Percentiles rank a stretch among this genome's conserved stretches.
phyloP scores from a whole-genome alignment of 192 early-diverging fungal species.

The Coemansia biformis region DNA sequence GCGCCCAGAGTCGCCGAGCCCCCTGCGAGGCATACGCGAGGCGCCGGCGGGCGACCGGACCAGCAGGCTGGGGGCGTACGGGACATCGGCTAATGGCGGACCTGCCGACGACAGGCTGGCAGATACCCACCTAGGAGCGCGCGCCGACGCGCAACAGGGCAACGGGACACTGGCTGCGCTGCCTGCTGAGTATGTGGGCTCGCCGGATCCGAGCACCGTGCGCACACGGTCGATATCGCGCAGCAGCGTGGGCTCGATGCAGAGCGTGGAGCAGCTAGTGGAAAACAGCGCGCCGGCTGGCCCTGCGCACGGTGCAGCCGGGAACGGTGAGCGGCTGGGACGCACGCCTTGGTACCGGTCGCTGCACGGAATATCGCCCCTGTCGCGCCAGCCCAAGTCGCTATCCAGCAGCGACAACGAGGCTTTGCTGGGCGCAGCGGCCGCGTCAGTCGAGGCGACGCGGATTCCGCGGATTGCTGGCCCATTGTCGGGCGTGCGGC shows the following conservation, averaged over 20 bases:
- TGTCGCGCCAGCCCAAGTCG: constrained; percentile 40
- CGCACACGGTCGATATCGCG: constrained; percentile 38
- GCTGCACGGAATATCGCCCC: constrained; percentile 42
- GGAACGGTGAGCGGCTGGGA: constrained; percentile 11
- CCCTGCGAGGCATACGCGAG: not conserved
- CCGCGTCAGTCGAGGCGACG: constrained; percentile 2
- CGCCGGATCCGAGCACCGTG: constrained; percentile 18
- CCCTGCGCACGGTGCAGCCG: not conserved
- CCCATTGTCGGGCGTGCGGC: not conserved
- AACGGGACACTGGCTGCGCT: not conserved
- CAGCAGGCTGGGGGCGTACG: constrained; percentile 1
- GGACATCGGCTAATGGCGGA: not conserved
- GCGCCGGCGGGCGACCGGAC: no score
- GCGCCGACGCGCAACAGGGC: no score
- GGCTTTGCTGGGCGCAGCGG: constrained; percentile 7
- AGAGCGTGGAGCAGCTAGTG: constrained; percentile 4
- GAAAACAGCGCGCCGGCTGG: not conserved
- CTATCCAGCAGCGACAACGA: constrained; percentile 40
- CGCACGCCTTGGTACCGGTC: constrained; percentile 42
- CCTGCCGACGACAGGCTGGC: no score
- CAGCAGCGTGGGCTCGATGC: constrained; percentile 36
- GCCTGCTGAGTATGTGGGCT: not conserved
- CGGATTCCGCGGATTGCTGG: constrained; percentile 27
- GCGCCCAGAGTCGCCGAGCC: constrained; percentile 14
- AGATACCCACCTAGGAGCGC: no score